These are phyloP conservation scores for Eutrema yunnanense DNA, from an alignment of 345 rosid species.

Conservation along the genomic window DNA sequence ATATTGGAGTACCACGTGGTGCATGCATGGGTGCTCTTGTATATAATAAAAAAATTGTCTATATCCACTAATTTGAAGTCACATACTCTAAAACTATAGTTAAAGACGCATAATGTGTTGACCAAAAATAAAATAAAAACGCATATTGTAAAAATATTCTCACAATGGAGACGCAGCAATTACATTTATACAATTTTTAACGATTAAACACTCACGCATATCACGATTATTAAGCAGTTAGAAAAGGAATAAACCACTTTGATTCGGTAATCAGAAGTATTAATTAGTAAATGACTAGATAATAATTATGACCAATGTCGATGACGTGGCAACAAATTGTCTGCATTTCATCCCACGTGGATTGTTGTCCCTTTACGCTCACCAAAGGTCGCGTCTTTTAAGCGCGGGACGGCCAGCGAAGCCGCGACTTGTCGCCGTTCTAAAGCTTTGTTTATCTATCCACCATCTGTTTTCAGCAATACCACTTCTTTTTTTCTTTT, in stretches of 20 bases:
- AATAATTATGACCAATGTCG: not conserved
- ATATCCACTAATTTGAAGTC: not conserved
- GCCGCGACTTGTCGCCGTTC: constrained; percentile 26
- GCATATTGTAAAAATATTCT: not conserved
- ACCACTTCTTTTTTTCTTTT: not conserved
- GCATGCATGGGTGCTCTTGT: not conserved
- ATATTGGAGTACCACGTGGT: constrained; percentile 14
- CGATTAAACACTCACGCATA: not conserved
- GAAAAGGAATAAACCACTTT: constrained; percentile 25
- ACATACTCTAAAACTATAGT: not conserved
- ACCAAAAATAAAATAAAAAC: not conserved
- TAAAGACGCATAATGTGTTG: not conserved
- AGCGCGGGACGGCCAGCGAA: constrained; percentile 13
- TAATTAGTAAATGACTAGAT: not conserved
- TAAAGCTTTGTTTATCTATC: not conserved
- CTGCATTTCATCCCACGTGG: constrained; percentile 13
- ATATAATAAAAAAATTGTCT: not conserved
- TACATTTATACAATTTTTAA: not conserved
- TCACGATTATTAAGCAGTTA: not conserved
- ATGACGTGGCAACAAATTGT: constrained; percentile 13
- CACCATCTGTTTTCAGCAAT: not conserved
- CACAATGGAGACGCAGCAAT: not conserved
- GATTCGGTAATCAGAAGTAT: constrained; percentile 6
- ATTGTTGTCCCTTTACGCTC: constrained; percentile 1
- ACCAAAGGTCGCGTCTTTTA: constrained; percentile 15